Evolutionary conservation across 345 rosid species (phyloP).

Genomic region (Geranium rotundifolium): DNA sequence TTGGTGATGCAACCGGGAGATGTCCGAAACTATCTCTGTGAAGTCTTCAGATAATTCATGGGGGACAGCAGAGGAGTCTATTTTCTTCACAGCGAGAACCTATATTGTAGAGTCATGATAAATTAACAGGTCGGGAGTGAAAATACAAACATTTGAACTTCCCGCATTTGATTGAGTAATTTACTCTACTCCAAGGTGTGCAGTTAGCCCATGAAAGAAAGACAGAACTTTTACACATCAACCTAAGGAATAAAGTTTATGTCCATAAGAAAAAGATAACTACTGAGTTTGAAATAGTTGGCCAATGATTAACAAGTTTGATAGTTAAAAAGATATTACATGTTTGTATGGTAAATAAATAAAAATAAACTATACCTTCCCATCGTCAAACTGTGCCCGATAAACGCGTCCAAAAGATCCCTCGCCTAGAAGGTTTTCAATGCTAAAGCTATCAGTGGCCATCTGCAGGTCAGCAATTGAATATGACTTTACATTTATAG

Average conservation of each 20-base stretch:
- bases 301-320: no score
- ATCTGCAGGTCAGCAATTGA: slow-evolving; percentile 90
- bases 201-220: no score
- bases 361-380: slow-evolving; percentile 47
- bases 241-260: no score
- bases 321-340: no score
- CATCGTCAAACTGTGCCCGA: slow-evolving; percentile 81
- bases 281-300: slow-evolving; percentile 1
- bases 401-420: slow-evolving; percentile 95
- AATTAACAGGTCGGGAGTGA: no score
- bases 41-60: slow-evolving; percentile 60
- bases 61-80: slow-evolving; percentile 68
- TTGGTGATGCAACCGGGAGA: slow-evolving; percentile 75
- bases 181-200: no score
- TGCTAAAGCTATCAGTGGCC: slow-evolving; percentile 80
- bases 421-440: slow-evolving; percentile 83
- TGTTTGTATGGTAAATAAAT: no score
- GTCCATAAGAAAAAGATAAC: no score
- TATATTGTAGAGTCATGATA: slow-evolving; percentile 9
- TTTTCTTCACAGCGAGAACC: slow-evolving; percentile 94
- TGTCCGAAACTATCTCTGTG: slow-evolving; percentile 66
- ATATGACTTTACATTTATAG: slow-evolving; percentile 51
- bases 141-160: no score
- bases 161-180: no score
- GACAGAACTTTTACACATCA: no score